phyloP scores from a whole-genome alignment of 2,329 filamentous ascomycete genomes.

The Massarina eburnea region DNA sequence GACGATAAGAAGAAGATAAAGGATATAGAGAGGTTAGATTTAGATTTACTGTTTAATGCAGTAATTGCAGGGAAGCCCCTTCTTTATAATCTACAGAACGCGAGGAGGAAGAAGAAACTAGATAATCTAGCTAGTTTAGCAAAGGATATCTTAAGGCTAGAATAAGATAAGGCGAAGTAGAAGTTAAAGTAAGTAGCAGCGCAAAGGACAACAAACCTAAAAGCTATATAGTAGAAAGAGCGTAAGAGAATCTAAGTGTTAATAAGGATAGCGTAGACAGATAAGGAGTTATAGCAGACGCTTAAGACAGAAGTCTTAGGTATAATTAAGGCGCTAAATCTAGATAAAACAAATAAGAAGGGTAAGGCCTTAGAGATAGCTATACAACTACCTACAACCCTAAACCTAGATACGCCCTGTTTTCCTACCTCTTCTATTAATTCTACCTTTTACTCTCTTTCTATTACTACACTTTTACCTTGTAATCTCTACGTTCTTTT shows the following conservation, averaged over 20 bases:
- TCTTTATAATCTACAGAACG: slow-evolving; percentile 3
- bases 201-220: slow-evolving; percentile 16
- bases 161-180: slow-evolving; percentile 10
- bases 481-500: slow-evolving; percentile 60
- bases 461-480: not conserved
- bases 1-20: slow-evolving; percentile 25
- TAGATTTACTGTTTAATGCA: slow-evolving; percentile 38
- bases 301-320: slow-evolving; percentile 69
- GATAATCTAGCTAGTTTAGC: slow-evolving; percentile 19
- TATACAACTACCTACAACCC: not conserved
- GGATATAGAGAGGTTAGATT: slow-evolving; percentile 1
- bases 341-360: slow-evolving; percentile 35
- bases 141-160: slow-evolving; percentile 11
- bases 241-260: slow-evolving; percentile 55
- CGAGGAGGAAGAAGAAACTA: slow-evolving; percentile 4
- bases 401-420: no score
- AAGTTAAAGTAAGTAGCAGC: slow-evolving; percentile 4
- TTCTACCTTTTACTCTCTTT: not conserved
- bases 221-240: slow-evolving; percentile 41
- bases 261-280: slow-evolving; percentile 60
- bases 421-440: not conserved
- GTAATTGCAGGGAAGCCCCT: slow-evolving; percentile 18
- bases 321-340: slow-evolving; percentile 58
- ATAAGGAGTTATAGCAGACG: slow-evolving; percentile 67
- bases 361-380: not conserved